Evolutionary conservation across 2,329 filamentous ascomycete genomes (phyloP).

Genomic region (Nemania sp.): DNA sequence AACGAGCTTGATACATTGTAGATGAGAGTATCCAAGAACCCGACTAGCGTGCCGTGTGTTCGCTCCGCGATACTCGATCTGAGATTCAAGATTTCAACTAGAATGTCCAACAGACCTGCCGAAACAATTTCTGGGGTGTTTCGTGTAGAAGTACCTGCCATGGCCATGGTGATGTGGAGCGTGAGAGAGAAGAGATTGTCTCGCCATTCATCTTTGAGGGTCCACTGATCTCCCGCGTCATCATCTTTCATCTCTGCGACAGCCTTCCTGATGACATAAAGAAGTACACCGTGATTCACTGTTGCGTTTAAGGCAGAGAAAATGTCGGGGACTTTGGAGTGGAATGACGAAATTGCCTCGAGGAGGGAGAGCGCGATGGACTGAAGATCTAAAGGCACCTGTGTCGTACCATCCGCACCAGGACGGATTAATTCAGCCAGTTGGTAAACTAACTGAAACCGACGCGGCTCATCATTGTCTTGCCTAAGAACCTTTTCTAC

Average conservation of each 20-base stretch:
- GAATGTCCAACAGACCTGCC: slow-evolving; percentile 84
- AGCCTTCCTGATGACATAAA: slow-evolving; percentile 90
- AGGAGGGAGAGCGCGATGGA: slow-evolving; percentile 80
- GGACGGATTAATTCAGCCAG: slow-evolving; percentile 90
- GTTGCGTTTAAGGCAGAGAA: slow-evolving; percentile 91
- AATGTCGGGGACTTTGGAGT: slow-evolving; percentile 77
- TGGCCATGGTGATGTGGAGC: slow-evolving; percentile 75
- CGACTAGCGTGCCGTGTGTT: slow-evolving; percentile 80
- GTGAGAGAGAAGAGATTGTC: slow-evolving; percentile 88
- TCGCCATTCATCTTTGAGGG: slow-evolving; percentile 84
- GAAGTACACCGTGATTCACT: slow-evolving; percentile 92
- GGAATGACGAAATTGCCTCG: slow-evolving; percentile 82
- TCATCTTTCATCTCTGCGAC: slow-evolving; percentile 77
- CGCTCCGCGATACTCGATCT: slow-evolving; percentile 81
- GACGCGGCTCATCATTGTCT: slow-evolving; percentile 86
- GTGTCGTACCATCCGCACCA: slow-evolving; percentile 67
- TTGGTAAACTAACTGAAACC: slow-evolving; percentile 89
- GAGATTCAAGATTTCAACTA: slow-evolving; percentile 85
- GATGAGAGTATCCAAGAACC: slow-evolving; percentile 86
- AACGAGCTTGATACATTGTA: slow-evolving; percentile 86
- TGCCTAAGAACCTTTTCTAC: slow-evolving; percentile 83
- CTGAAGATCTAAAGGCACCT: slow-evolving; percentile 77
- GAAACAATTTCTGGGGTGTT: slow-evolving; percentile 73
- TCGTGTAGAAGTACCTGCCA: slow-evolving; percentile 51
- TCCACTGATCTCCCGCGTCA: slow-evolving; percentile 61